Evolutionary conservation across 441 rosid genomes (phyloP), one percentile per base, ranked within the genome.

Genomic region (Omphalea diandra): DNA sequence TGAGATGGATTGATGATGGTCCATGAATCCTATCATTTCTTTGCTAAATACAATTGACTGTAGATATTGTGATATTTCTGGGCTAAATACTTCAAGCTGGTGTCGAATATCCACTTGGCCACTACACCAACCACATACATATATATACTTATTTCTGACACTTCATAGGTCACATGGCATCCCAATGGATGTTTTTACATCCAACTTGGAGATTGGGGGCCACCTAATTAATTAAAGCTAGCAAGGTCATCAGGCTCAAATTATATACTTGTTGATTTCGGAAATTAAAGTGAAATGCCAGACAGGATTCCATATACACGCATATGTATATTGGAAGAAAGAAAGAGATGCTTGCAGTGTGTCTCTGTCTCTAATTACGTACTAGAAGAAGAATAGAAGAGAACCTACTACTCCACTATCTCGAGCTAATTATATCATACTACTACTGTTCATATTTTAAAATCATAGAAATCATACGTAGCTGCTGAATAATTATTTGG

Each of bases 81-180:
- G 41, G 58, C 59, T 50, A 50, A n/a, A 33, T 20, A 66, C 43
- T 33, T 66, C 47, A 66, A 52, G 47, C 2, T 47, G n/a, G n/a
- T n/a, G 43, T 49, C 29, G n/a, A 18, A 46, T 40, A 6, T 50
- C 41, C n/a, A 15, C 15, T n/a, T 35, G 33, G 17, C 33, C 60
- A 66, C 70, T 52, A 14, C 22, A 52, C 60, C 60, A 66, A 49
- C 69, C 35, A 49, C 7, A 65, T 31, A 43, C 14, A 62, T 1
- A 26, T 5, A 29, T 24, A 2, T 44, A 15, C 50, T 11, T 24
- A 46, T n/a, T 29, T 64, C 36, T 46, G 17, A 31, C 56, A 47
- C n/a, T 11, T 33, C 57, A 41, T 15, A 17, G 22, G 40, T 58
- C 63, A 33, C 35, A 55, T 55, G 29, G 29, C 29, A 50, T 50